Conservation (phyloP, 768 basidiomycete species). For the Paxillus ammoniavirescens region DNA sequence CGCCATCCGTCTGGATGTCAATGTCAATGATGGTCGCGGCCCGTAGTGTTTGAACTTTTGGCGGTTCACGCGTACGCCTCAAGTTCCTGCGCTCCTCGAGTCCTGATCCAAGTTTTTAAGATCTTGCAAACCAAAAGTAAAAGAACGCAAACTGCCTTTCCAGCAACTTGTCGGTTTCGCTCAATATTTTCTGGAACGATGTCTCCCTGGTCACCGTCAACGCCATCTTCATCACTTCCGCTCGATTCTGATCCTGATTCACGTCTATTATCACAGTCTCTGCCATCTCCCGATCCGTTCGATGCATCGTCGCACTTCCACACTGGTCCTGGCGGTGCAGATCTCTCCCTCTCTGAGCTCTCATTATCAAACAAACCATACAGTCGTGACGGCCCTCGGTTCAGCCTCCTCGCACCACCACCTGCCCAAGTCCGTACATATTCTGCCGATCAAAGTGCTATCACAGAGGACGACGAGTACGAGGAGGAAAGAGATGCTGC, state of each 20-base stretch:
- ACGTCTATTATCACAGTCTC: conserved; percentile 48
- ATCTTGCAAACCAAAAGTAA: no score
- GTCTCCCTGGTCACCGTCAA: conserved; percentile 31
- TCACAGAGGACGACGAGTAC: conserved; percentile 23
- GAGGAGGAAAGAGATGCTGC: conserved; percentile 12
- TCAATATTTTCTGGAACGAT: conserved; percentile 5
- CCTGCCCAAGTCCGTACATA: conserved; percentile 12
- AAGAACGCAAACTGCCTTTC: no score
- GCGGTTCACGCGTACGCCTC: no score
- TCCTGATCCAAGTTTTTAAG: no score
- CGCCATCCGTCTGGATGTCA: no score
- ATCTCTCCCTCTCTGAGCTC: conserved; percentile 58
- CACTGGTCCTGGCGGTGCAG: conserved; percentile 45
- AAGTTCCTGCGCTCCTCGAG: no score
- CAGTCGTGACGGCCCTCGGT: conserved; percentile 30
- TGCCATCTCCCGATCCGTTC: conserved; percentile 32
- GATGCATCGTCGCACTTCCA: conserved; percentile 30
- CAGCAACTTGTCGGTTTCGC: no score
- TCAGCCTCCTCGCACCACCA: conserved; percentile 32
- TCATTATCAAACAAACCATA: conserved; percentile 39
- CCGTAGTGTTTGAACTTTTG: no score
- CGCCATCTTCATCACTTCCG: conserved; percentile 28
- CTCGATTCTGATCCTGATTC: conserved; percentile 29
- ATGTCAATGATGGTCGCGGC: no score
- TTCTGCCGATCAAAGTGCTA: conserved; percentile 22